A percentile compares a stretch with the other conserved stretches of the same genome.
These are phyloP conservation scores for Chalciporus piperatoides DNA, from an alignment of 1,284 basidiomycete species.

Conservation along the genomic window DNA sequence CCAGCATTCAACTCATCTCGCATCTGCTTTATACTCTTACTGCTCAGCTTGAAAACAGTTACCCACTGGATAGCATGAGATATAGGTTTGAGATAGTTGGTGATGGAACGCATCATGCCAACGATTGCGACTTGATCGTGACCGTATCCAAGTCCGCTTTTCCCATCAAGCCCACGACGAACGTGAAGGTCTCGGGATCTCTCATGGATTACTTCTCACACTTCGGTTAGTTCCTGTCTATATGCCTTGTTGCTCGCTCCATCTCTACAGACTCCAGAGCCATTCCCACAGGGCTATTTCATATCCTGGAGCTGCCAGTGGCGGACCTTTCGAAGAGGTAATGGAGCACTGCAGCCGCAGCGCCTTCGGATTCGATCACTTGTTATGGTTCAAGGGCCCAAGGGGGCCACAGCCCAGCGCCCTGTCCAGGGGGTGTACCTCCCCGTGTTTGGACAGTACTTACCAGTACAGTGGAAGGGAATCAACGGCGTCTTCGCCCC, in stretches of 20 bases:
- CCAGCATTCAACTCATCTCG: slow-evolving; percentile 5
- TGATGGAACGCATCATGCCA: slow-evolving; percentile 19
- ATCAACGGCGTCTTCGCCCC: too few relatives aligned
- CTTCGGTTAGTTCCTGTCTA: slow-evolving; percentile 8
- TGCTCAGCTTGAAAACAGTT: slow-evolving; percentile 21
- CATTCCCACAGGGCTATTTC: slow-evolving; percentile 24
- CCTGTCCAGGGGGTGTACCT: not conserved
- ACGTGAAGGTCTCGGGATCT: slow-evolving; percentile 17
- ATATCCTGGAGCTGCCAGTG: slow-evolving; percentile 24
- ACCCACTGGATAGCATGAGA: slow-evolving; percentile 26
- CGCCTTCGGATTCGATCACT: slow-evolving; percentile 27
- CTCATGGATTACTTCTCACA: slow-evolving; percentile 20
- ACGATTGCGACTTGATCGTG: slow-evolving; percentile 19
- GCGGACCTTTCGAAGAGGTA: slow-evolving; percentile 22
- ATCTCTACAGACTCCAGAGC: slow-evolving; percentile 6
- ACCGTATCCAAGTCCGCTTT: slow-evolving; percentile 20
- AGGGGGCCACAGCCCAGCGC: not conserved
- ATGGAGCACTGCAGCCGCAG: slow-evolving; percentile 18
- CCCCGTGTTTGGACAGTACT: slow-evolving; percentile 5
- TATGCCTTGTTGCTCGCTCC: slow-evolving; percentile 15
- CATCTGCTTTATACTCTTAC: slow-evolving; percentile 26
- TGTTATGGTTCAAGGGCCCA: not conserved
- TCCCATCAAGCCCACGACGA: slow-evolving; percentile 20
- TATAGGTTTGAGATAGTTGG: slow-evolving; percentile 15
- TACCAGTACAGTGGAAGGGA: slow-evolving; percentile 12